Base-by-base conservation (phyloP, 768 basidiomycete species). In the Saitozyma sp. region DNA sequence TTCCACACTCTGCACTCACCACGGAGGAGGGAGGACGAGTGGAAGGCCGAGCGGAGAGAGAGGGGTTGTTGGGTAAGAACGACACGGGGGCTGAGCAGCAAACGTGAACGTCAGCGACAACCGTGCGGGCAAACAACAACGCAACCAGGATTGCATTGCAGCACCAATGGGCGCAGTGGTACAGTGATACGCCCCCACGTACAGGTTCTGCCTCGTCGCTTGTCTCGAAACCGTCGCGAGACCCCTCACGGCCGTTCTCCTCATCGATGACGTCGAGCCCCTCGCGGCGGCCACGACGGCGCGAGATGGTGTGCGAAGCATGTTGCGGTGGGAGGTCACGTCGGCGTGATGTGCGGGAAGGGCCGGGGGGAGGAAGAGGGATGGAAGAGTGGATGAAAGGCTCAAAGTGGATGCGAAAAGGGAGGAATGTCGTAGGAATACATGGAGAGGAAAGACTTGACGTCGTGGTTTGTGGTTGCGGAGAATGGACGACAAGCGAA, bases 1-100 rank as follows among this genome's bases (percentile, higher is more conserved):
- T 5, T 56, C n/a, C n/a, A n/a, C n/a, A n/a, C n/a, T n/a, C n/a
- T n/a, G n/a, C 11, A 65, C 74, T 59, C 59, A 76, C 75, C 75
- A 49, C 56, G 62, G 53, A 68, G 65, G 20, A 73, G 54, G 38
- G 73, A 67, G 20, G 73, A 69, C 17, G 69, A 63, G 57, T 71
- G 71, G 61, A 73, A 75, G 11, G 58, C 55, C 19, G 70, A 66
- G 39, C 70, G 67, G 61, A 63, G 60, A 19, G 37, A 11, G 45
- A 46, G 45, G 6, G 11, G 11, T 17, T 46, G 45, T 17, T 11
- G n/a, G 13, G n/a, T 17, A 3, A 13, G 45, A 3, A 46, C 11
- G n/a, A 17, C 13, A 13, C 45, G 45, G 13, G 45, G 13, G 2
- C 45, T 46, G 6, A 45, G 43, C 9, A 9, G 43, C 43, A 2